Base-by-base conservation (phyloP, 345 rosid species). In the Leavenworthia alabamica region DNA sequence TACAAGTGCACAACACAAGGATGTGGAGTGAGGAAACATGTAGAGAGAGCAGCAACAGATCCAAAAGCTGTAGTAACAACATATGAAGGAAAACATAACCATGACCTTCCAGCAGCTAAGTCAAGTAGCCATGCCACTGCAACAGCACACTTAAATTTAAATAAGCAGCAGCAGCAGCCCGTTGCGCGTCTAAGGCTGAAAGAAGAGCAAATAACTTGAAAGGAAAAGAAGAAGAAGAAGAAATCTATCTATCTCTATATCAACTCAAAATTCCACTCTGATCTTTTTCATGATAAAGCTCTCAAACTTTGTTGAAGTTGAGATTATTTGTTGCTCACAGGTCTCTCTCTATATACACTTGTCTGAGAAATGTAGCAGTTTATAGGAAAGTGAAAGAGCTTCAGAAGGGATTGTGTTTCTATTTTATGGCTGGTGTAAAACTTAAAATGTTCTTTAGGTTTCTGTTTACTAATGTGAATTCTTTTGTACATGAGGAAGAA, bases 41-140 rank as follows among this genome's bases (percentile, higher is more conserved):
- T 92, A 31, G 98, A 92, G 75, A 82, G 98, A 71, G 90, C 98
- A 65, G 83, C 96, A n/a, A 67, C 86, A 4, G 97, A 92, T 75
- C 86, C 93, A 28, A 89, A 89, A 77, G 95, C 96, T 16, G 96
- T 92, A 56, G 82, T 92, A 73, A 92, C 98, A 53, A 85, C 98
- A 19, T 92, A 92, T 4, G 96, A 89, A 74, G 98, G 98, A 29
- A 89, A 89, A 60, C 96, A 92, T 77, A 86, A 82, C 78, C 98
- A 92, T 46, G 86, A 89, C 32, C 86, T 85, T 28, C 98, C 98
- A 3, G 80, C 86, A 7, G 84, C 86, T 45, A 81, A 67, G 66
- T 68, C 63, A 31, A 85, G 83, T 40, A 81, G 84, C 67, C 91
- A 82, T 54, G 73, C 75, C 3, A 64, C 80, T 0, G 81, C 74